Conservation (phyloP, 1,284 basidiomycete species). For the Porodaedalea pini region DNA sequence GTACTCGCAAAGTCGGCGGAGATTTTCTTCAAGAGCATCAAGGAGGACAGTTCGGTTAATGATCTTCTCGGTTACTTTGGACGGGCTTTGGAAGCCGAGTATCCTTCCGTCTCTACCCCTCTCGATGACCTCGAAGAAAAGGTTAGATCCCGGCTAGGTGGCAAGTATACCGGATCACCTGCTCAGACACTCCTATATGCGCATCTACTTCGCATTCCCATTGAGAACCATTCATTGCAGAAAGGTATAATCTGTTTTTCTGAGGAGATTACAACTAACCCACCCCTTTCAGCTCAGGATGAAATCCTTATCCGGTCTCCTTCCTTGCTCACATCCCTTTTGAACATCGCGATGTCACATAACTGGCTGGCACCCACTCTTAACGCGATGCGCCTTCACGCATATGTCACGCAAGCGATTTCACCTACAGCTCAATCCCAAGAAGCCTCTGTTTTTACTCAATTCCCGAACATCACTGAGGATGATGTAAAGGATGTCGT, state of each 20-base stretch:
- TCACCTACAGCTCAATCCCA: conserved; percentile 45
- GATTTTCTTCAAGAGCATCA: conserved; percentile 83
- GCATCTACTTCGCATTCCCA: conserved; percentile 75
- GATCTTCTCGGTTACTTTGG: conserved; percentile 77
- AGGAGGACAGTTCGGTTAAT: conserved; percentile 75
- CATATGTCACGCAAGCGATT: conserved; percentile 84
- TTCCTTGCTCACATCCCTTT: conserved; percentile 74
- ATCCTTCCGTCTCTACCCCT: conserved; percentile 27
- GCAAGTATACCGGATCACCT: conserved; percentile 42
- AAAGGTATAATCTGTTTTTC: conserved; percentile 48
- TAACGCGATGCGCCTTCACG: conserved; percentile 78
- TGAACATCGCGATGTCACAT: conserved; percentile 82
- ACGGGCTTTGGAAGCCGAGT: conserved; percentile 69
- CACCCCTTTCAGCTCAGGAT: conserved; percentile 52
- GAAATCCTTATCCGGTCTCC: conserved; percentile 68
- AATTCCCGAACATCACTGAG: conserved; percentile 70
- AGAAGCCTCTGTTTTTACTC: conserved; percentile 49
- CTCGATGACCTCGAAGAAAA: conserved; percentile 57
- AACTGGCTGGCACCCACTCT: conserved; percentile 89
- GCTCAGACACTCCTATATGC: conserved; percentile 82
- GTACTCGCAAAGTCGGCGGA: conserved; percentile 83
- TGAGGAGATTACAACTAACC: not conserved
- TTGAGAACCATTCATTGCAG: conserved; percentile 54
- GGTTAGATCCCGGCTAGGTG: conserved; percentile 52
- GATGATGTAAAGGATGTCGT: conserved; percentile 44